phyloP scores from a whole-genome alignment of 306 rosid genomes.

The Cicer judaicum region DNA sequence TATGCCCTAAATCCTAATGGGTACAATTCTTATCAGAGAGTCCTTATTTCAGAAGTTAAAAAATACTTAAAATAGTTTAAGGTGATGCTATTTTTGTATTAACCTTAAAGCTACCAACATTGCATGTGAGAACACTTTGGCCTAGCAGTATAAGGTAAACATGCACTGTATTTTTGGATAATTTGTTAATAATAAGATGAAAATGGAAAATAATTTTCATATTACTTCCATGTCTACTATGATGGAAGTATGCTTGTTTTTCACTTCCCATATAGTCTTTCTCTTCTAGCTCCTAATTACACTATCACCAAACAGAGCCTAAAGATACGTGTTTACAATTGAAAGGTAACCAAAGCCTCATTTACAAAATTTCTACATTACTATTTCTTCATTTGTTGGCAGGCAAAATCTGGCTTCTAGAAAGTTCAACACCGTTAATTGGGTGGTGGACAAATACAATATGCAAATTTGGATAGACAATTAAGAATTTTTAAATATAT shows the following conservation, averaged over 20 bases:
- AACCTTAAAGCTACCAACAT: slow-evolving; percentile 33
- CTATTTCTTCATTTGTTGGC: neutral
- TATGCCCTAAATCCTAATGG: slow-evolving; percentile 8
- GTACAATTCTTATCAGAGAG: slow-evolving; percentile 21
- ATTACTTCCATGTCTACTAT: slow-evolving; percentile 5
- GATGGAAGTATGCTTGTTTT: neutral
- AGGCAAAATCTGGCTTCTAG: slow-evolving; percentile 10
- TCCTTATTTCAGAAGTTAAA: slow-evolving; percentile 17
- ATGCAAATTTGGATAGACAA: slow-evolving; percentile 15
- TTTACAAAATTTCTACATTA: neutral
- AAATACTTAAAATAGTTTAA: slow-evolving; percentile 26
- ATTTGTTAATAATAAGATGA: slow-evolving; percentile 4
- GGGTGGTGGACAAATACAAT: slow-evolving; percentile 2
- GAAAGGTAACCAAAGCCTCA: slow-evolving; percentile 2
- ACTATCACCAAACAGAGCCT: neutral
- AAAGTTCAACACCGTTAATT: slow-evolving; percentile 13
- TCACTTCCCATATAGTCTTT: neutral
- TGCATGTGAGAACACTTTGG: slow-evolving; percentile 26
- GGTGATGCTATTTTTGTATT: slow-evolving; percentile 24
- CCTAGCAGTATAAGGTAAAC: neutral
- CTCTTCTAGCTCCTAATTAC: neutral
- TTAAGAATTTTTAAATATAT: slow-evolving; percentile 21
- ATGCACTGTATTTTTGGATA: neutral
- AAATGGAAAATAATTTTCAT: neutral
- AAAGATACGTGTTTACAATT: neutral